Evolutionary conservation across 2,329 filamentous ascomycete genomes (phyloP).

Genomic region (Purpureocillium takamizusanense): DNA sequence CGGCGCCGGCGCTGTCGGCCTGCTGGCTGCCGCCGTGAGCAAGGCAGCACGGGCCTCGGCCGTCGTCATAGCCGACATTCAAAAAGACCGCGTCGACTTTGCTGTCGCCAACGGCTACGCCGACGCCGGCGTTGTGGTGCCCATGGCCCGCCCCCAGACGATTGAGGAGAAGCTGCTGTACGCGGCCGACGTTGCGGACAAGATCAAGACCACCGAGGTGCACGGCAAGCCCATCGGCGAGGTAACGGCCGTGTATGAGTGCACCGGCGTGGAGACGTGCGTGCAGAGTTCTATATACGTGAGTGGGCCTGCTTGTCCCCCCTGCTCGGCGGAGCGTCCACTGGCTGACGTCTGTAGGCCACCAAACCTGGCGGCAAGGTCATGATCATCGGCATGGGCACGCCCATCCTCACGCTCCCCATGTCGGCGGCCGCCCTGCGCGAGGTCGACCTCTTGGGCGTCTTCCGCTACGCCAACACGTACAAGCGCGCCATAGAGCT

Average conservation of each 20-base stretch:
- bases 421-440: slow-evolving; percentile 59
- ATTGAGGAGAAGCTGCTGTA: slow-evolving; percentile 44
- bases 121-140: slow-evolving; percentile 41
- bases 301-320: slow-evolving; percentile 14
- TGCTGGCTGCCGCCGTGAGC: slow-evolving; percentile 50
- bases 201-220: slow-evolving; percentile 26
- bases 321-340: not conserved
- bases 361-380: slow-evolving; percentile 61
- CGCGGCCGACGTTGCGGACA: slow-evolving; percentile 38
- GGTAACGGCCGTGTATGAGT: slow-evolving; percentile 64
- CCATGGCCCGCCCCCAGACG: slow-evolving; percentile 35
- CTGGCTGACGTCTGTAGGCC: slow-evolving; percentile 22
- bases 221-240: slow-evolving; percentile 45
- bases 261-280: slow-evolving; percentile 69
- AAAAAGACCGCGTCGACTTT: slow-evolving; percentile 47
- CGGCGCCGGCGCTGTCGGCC: slow-evolving; percentile 52
- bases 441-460: slow-evolving; percentile 63
- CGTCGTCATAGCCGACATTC: slow-evolving; percentile 47
- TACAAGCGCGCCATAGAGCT: slow-evolving; percentile 50
- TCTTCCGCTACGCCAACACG: slow-evolving; percentile 68
- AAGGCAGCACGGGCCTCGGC: slow-evolving; percentile 33
- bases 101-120: slow-evolving; percentile 47
- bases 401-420: slow-evolving; percentile 59
- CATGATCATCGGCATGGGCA: slow-evolving; percentile 66
- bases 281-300: slow-evolving; percentile 67